Percentiles rank a stretch among this genome's conserved stretches.
These are phyloP conservation scores for Xylariaceae sp. DNA, from an alignment of 2,329 filamentous ascomycete species.

Conservation along the genomic window DNA sequence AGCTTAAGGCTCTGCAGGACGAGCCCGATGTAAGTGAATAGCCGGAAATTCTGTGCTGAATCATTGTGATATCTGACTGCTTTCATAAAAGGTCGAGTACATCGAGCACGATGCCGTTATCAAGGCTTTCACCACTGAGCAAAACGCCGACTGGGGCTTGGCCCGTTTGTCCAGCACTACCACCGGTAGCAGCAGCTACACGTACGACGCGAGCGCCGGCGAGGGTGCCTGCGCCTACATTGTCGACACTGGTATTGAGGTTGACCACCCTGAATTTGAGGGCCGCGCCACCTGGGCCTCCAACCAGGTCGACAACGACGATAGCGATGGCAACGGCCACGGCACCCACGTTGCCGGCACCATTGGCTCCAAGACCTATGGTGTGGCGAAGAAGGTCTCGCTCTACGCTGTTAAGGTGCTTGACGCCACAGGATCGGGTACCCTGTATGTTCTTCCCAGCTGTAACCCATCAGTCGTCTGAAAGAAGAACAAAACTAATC, in stretches of 20 bases:
- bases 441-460: conserved; percentile 21
- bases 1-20: conserved; percentile 37
- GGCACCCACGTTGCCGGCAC: conserved; percentile 38
- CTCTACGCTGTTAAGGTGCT: conserved; percentile 46
- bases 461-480: background rate
- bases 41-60: background rate
- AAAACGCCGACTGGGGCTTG: conserved; percentile 40
- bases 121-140: conserved; percentile 26
- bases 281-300: conserved; percentile 36
- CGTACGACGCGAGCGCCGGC: conserved; percentile 41
- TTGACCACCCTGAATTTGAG: conserved; percentile 42
- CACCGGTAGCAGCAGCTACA: conserved; percentile 35
- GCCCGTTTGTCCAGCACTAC: conserved; percentile 40
- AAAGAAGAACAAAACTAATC: background rate
- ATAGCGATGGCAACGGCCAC: conserved; percentile 37
- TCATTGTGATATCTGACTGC: background rate
- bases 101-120: conserved; percentile 33
- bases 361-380: conserved; percentile 38
- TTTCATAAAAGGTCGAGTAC: conserved; percentile 29
- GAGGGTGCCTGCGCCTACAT: conserved; percentile 45
- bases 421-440: conserved; percentile 27
- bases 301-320: conserved; percentile 31
- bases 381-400: conserved; percentile 42
- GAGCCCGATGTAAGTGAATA: conserved; percentile 36
- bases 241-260: conserved; percentile 50